phyloP scores from a whole-genome alignment of 305 asterid genomes.

The Ilex paraguariensis region DNA sequence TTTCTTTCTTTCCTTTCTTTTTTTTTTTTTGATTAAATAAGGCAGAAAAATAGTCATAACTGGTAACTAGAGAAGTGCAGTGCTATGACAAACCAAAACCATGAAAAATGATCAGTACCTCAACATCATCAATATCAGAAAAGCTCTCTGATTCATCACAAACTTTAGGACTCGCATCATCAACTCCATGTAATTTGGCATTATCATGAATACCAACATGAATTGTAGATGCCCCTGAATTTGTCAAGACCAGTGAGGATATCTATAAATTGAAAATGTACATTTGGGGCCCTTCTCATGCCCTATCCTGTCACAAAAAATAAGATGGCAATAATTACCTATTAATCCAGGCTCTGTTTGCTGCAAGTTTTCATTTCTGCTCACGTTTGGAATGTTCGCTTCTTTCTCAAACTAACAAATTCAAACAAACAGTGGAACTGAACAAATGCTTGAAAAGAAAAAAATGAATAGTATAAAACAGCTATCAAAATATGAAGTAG shows the following conservation, averaged over 20 bases:
- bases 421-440: slow-evolving; percentile 1
- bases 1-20: too few species aligned
- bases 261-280: not conserved
- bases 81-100: too few species aligned
- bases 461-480: too few species aligned
- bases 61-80: too few species aligned
- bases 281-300: too few species aligned
- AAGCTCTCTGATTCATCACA: slow-evolving; percentile 57
- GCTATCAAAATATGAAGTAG: too few species aligned
- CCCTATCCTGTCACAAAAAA: not conserved
- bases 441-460: not conserved
- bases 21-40: too few species aligned
- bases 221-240: slow-evolving; percentile 34
- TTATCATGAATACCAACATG: slow-evolving; percentile 18
- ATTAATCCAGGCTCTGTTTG: slow-evolving; percentile 22
- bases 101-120: slow-evolving; percentile 29
- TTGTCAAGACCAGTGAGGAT: slow-evolving; percentile 16
- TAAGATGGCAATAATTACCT: slow-evolving; percentile 28
- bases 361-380: slow-evolving; percentile 23
- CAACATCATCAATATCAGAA: slow-evolving; percentile 75
- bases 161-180: slow-evolving; percentile 18
- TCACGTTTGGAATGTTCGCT: slow-evolving; percentile 22
- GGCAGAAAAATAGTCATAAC: too few species aligned
- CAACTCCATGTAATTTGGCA: slow-evolving; percentile 20
- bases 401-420: slow-evolving; percentile 25